Base-by-base conservation (phyloP, 106 monocot genomes). In the Narthecium ossifragum region DNA sequence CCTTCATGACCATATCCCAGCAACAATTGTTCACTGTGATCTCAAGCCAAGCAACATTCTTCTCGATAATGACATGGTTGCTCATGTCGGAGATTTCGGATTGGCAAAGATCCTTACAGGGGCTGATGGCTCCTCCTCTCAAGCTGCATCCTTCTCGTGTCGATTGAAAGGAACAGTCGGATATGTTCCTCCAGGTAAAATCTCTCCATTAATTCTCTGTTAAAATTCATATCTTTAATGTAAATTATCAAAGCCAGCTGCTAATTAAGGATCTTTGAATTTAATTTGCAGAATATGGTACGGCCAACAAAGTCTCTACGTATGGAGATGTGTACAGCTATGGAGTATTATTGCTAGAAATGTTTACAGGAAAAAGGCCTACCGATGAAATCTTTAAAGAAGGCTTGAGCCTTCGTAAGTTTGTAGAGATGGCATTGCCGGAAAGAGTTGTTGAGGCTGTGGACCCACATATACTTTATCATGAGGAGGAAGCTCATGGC, bases 21-120 rank as follows among this genome's bases (percentile, higher is more conserved):
- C 15, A 6, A 41, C 67, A 14, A 36, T 56, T 20, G 34, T 75
- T 20, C 74, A 75, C 17, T 75, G 74, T 57, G 65, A 73, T 59
- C 24, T 75, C 20, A 75, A 75, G 63, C 68, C 68, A 25, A 69
- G 63, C 31, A 75, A 75, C 37, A 38, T 75, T 63, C 75, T 69
- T 43, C 36, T 69, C 8, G 63, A 75, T 26, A 23, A 63, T 15
- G 47, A 61, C 25, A 32, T 55, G 31, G 0, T 7, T 45, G 61
- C 61, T 17, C 61, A 61, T 61, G 61, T 61, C 1, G 22, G 28
- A 1, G 61, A 61, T 30, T 61, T 61, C 17, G 61, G 61, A 6
- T 29, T 61, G 30, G 61, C 61, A 5, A 41, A 13, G 41, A 15
- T 61, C 30, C 41, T 61, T 17, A 8, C 39, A 30, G 26, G 46